A percentile compares a stretch with the other conserved stretches of the same genome.
Evolutionary conservation across 164 flowering plant species (phyloP).

Genomic region (Houttuynia cordata): DNA sequence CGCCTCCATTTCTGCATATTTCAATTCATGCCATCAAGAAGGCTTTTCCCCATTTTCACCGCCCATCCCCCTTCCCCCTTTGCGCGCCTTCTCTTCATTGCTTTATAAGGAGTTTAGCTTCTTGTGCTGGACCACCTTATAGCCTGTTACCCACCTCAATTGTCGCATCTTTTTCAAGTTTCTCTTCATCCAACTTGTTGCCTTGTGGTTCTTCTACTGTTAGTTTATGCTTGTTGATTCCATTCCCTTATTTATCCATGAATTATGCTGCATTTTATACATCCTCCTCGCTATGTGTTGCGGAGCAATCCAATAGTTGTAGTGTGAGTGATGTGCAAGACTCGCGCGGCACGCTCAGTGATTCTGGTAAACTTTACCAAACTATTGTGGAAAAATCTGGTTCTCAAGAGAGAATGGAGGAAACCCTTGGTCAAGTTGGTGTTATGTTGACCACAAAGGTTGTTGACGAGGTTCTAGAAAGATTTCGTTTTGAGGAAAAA

Average conservation of each 20-base stretch:
- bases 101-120: neutral
- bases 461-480: conserved; percentile 43
- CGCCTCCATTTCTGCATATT: conserved; percentile 3
- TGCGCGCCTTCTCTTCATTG: neutral
- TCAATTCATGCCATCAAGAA: conserved; percentile 1
- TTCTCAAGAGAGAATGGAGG: conserved; percentile 40
- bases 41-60: neutral
- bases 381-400: conserved; percentile 26
- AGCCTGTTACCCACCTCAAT: neutral
- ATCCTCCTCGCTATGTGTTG: conserved; percentile 3
- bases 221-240: neutral
- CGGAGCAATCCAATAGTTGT: neutral
- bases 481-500: conserved; percentile 67
- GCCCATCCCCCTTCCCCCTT: neutral
- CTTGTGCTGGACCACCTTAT: too few species aligned
- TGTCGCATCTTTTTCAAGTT: neutral
- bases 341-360: conserved; percentile 2
- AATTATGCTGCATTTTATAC: neutral
- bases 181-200: too few species aligned
- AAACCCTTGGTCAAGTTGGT: conserved; percentile 39
- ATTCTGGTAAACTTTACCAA: conserved; percentile 32
- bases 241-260: too few species aligned
- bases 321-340: neutral
- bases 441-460: conserved; percentile 36
- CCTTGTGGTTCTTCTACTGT: too few species aligned